A percentile compares a stretch with the other conserved stretches of the same genome.
These are phyloP conservation scores for Marchantia paleacea DNA, from an alignment of 225 moss, liverwort and hornwort genomes.

Conservation along the genomic window DNA sequence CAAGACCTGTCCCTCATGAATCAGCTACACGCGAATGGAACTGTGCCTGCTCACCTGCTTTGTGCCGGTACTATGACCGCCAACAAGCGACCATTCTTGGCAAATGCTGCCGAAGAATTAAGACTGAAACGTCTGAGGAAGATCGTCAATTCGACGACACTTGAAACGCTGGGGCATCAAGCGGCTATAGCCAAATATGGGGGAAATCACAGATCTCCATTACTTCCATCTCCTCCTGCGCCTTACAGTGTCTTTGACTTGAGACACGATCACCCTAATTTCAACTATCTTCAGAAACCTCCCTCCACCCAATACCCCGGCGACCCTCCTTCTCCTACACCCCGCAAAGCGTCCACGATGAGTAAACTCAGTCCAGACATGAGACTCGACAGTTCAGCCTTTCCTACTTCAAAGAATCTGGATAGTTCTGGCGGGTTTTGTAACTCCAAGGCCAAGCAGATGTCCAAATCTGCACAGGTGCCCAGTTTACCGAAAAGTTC, in stretches of 20 bases:
- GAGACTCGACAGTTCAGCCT: slow-evolving; percentile 11
- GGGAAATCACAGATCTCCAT: background rate
- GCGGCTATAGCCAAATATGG: background rate
- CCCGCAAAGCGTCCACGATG: background rate
- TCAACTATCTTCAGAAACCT: background rate
- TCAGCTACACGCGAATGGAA: slow-evolving; percentile 4
- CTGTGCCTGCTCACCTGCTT: background rate
- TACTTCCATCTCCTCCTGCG: slow-evolving; percentile 11
- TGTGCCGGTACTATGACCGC: background rate
- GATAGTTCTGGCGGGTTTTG: background rate
- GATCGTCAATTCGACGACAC: background rate
- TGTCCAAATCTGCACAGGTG: background rate
- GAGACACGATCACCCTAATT: background rate
- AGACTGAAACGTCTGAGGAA: slow-evolving; percentile 19
- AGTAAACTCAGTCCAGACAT: background rate
- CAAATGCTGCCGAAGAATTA: slow-evolving; percentile 18
- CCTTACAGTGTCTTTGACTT: background rate
- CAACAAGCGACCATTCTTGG: slow-evolving; percentile 16
- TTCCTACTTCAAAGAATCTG: background rate
- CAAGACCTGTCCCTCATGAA: slow-evolving; percentile 2
- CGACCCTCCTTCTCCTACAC: slow-evolving; percentile 20
- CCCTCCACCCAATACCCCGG: background rate
- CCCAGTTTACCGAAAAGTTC: background rate
- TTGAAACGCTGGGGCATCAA: slow-evolving; percentile 6
- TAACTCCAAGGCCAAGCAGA: background rate